These are phyloP conservation scores for Gnaphalium uliginosum DNA, from an alignment of 129 eudicot genomes.

Conservation along the genomic window DNA sequence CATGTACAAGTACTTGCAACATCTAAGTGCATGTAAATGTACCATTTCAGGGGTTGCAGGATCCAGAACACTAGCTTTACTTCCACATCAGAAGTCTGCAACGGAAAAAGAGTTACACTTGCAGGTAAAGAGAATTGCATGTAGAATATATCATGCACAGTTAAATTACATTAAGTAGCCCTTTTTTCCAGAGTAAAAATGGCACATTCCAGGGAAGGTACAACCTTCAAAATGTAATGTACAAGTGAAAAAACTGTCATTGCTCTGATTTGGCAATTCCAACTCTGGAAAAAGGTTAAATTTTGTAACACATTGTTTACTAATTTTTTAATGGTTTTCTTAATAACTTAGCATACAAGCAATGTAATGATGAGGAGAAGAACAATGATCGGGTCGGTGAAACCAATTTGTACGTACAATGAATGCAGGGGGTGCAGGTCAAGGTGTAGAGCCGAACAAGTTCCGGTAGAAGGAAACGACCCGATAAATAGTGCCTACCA, in stretches of 20 bases:
- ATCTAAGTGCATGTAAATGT: conserved; percentile 19
- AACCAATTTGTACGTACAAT: conserved; percentile 85
- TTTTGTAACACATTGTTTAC: not conserved
- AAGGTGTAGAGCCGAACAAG: conserved; percentile 89
- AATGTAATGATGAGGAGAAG: conserved; percentile 37
- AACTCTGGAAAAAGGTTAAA: not conserved
- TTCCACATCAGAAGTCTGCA: conserved; percentile 38
- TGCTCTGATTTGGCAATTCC: not conserved
- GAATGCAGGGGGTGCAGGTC: conserved; percentile 88
- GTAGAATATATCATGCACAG: conserved; percentile 16
- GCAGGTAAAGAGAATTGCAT: conserved; percentile 53
- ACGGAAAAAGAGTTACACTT: conserved; percentile 35
- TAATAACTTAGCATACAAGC: conserved; percentile 34
- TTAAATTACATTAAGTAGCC: not conserved
- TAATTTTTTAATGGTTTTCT: conserved; percentile 13
- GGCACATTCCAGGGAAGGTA: not conserved
- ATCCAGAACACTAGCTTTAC: conserved; percentile 40
- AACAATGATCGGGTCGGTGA: conserved; percentile 78
- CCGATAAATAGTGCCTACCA: conserved; percentile 88
- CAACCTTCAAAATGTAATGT: not conserved
- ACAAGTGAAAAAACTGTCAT: not conserved
- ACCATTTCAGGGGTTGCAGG: conserved; percentile 48
- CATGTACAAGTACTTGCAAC: conserved; percentile 17
- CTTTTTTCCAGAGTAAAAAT: not conserved
- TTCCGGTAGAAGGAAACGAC: conserved; percentile 93